A percentile compares a stretch with the other conserved stretches of the same genome.
Evolutionary conservation across 2,329 filamentous ascomycete species (phyloP).

Genomic region (Cryphonectria parasitica): DNA sequence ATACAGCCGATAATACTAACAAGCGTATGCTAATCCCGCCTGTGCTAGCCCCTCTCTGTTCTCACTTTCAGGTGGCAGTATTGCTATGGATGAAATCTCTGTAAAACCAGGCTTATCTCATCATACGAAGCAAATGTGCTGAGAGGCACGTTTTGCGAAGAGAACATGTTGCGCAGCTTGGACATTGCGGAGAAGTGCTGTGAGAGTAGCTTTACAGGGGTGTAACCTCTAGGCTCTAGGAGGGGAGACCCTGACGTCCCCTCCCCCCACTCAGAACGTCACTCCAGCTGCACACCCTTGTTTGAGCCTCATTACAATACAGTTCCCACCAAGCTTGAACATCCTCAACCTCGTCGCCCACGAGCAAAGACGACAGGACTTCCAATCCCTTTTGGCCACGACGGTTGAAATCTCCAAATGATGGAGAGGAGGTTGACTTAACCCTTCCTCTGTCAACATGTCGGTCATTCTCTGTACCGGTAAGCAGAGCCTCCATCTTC

Average conservation of each 20-base stretch:
- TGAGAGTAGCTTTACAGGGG: neutral
- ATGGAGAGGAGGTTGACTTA: constrained; percentile 24
- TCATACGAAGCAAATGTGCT: neutral
- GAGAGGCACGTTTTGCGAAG: neutral
- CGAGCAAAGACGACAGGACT: constrained; percentile 1
- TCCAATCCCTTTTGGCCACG: neutral
- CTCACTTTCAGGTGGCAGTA: neutral
- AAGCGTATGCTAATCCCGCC: no score
- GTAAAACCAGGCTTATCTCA: neutral
- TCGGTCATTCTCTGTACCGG: constrained; percentile 67
- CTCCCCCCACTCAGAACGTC: constrained; percentile 13
- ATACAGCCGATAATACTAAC: neutral
- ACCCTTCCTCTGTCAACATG: constrained; percentile 43
- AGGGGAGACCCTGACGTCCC: neutral
- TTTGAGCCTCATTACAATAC: constrained; percentile 17
- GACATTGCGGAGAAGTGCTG: neutral
- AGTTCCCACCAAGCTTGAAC: constrained; percentile 18
- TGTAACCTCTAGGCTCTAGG: neutral
- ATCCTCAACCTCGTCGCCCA: constrained; percentile 20
- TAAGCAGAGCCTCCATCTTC: constrained; percentile 37
- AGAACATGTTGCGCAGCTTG: neutral
- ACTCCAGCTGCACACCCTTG: constrained; percentile 19
- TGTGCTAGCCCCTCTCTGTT: no score
- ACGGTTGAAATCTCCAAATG: constrained; percentile 22
- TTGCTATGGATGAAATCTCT: neutral